Conservation (phyloP, 2,329 filamentous ascomycete species). For the Biscogniauxia sp. region DNA sequence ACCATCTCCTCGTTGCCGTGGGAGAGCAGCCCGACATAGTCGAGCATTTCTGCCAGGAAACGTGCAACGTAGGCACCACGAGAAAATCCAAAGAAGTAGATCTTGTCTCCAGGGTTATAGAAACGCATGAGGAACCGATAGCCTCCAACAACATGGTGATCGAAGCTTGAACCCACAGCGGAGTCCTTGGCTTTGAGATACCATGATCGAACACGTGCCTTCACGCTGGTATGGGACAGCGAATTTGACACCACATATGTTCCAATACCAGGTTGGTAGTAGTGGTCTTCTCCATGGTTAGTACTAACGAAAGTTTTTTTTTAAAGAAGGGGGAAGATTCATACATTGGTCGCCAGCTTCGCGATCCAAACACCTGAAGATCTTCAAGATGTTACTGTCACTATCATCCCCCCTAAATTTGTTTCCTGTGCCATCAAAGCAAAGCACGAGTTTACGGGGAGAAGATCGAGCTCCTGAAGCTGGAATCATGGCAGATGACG, state of each 20-base stretch:
- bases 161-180: constrained; percentile 76
- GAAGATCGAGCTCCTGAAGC: constrained; percentile 13
- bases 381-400: constrained; percentile 67
- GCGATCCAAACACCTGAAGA: constrained; percentile 67
- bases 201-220: constrained; percentile 62
- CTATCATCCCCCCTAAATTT: constrained; percentile 62
- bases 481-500: constrained; percentile 18
- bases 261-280: constrained; percentile 69
- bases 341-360: constrained; percentile 58
- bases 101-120: constrained; percentile 62
- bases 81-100: constrained; percentile 73
- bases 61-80: constrained; percentile 71
- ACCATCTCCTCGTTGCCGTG: constrained; percentile 86
- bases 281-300: constrained; percentile 42
- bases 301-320: neutral
- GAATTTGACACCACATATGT: constrained; percentile 66
- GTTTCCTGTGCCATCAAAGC: constrained; percentile 64
- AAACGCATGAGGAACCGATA: constrained; percentile 78
- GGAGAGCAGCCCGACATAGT: constrained; percentile 75
- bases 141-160: constrained; percentile 78
- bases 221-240: constrained; percentile 54
- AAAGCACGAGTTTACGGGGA: constrained; percentile 53
- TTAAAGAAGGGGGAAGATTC: constrained; percentile 15
- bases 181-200: constrained; percentile 74
- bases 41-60: constrained; percentile 80